phyloP scores from a whole-genome alignment of 1,284 basidiomycete genomes.

The Cutaneotrichosporon cavernicola region DNA sequence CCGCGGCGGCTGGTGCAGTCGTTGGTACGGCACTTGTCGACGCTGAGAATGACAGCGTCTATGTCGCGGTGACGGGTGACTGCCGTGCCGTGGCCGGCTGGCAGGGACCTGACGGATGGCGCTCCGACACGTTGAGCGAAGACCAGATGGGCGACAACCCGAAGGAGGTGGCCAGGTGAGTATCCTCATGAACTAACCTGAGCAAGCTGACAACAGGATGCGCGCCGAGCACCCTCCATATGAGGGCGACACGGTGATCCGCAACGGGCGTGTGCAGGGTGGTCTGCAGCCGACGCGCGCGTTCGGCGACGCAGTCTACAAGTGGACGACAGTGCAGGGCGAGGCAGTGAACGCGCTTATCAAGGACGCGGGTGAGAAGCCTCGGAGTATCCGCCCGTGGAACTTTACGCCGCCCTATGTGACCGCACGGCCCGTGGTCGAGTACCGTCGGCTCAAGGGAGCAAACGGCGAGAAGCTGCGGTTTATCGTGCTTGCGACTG shows the following conservation, averaged over 20 bases:
- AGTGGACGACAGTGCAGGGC: conserved; percentile 66
- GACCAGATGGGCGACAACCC: conserved; percentile 94
- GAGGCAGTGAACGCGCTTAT: conserved; percentile 66
- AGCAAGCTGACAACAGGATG: conserved; percentile 60
- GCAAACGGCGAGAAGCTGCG: conserved; percentile 54
- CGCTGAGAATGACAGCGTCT: conserved; percentile 72
- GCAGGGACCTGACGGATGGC: conserved; percentile 61
- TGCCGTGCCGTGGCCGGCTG: conserved; percentile 93
- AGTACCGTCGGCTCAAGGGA: conserved; percentile 64
- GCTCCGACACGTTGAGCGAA: conserved; percentile 85
- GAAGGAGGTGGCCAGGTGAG: conserved; percentile 62
- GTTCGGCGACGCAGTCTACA: conserved; percentile 87
- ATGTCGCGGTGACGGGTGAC: conserved; percentile 90
- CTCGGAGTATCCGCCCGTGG: conserved; percentile 63
- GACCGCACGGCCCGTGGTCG: conserved; percentile 83
- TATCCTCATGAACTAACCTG: conserved; percentile 6
- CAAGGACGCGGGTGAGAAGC: conserved; percentile 65
- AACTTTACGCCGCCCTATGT: conserved; percentile 91
- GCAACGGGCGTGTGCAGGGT: conserved; percentile 82
- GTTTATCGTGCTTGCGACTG: conserved; percentile 86
- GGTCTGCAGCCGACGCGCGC: conserved; percentile 92
- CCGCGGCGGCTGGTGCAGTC: conserved; percentile 80
- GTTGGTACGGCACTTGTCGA: conserved; percentile 83
- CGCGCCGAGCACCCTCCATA: conserved; percentile 81
- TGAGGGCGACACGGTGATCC: conserved; percentile 78